Evolutionary conservation across 2,329 filamentous ascomycete species (phyloP).

Genomic region (Sporothrix dimorphospora): DNA sequence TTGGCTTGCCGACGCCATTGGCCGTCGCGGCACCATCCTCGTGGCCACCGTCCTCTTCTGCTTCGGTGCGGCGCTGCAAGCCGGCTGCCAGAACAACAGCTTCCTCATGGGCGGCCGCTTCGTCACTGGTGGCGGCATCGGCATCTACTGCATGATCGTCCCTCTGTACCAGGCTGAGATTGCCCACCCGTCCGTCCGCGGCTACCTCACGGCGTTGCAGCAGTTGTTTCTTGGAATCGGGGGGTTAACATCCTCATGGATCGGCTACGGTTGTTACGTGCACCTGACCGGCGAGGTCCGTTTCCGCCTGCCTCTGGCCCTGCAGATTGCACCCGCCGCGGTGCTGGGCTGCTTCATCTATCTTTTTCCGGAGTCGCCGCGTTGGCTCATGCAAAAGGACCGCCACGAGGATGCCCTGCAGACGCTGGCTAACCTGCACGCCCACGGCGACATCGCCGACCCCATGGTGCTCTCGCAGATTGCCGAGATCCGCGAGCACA

Average conservation of each 20-base stretch:
- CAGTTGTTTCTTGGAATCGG: not conserved
- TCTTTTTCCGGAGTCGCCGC: slow-evolving; percentile 23
- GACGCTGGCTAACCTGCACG: not conserved
- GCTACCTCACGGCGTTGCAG: not conserved
- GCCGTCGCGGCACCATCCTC: not conserved
- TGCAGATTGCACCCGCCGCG: not conserved
- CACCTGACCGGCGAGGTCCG: not conserved
- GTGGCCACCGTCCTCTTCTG: not conserved
- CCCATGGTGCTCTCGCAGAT: not conserved
- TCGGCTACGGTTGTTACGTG: not conserved
- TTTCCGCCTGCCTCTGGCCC: not conserved
- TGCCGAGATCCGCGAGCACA: slow-evolving; percentile 7
- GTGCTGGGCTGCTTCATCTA: slow-evolving; percentile 9
- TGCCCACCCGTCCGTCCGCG: not conserved
- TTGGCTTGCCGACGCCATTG: slow-evolving; percentile 10
- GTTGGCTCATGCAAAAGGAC: slow-evolving; percentile 32
- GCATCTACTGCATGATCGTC: slow-evolving; percentile 9
- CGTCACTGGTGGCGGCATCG: not conserved
- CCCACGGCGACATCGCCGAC: not conserved
- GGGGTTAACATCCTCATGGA: not conserved
- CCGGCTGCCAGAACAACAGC: not conserved
- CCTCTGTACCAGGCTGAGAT: slow-evolving; percentile 9
- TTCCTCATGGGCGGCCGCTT: slow-evolving; percentile 2
- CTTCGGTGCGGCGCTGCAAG: slow-evolving; percentile 1
- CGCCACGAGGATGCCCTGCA: slow-evolving; percentile 35